Base-by-base conservation (phyloP, 116 monocot species). In the Papilionanthe hybrid region DNA sequence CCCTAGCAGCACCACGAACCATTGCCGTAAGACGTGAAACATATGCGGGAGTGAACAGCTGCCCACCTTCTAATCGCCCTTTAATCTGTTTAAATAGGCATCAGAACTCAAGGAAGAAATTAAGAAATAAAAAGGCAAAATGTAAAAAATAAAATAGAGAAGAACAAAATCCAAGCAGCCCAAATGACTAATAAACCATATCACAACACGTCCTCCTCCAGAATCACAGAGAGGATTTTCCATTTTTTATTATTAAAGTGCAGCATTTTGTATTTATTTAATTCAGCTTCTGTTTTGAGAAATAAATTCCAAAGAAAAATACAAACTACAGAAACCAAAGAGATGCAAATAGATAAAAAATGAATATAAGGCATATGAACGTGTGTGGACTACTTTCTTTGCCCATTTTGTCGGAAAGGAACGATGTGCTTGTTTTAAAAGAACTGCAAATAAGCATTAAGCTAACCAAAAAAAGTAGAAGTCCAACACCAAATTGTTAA, bases 31-130 rank as follows among this genome's bases (percentile, higher is more conserved):
- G 89, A 55, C 93, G 91, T 53, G 93, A 80, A 57, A 99, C 86
- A 86, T 95, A 95, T 60, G 93, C 93, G 76, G 99, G 99, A 43
- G 99, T 99, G 66, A 93, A 99, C 75, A 99, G 71, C 74, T 99
- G 99, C 44, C 95, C 99, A 81, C 95, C 92, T 91, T 99, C 99
- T 50, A 99, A 79, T 82, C 93, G 90, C 72, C 95, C 99, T 88
- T 91, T 90, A 63, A 99, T 87, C 99, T 99, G 75, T 63, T 55
- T 27, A 77, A 71, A 55, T 27, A 15, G 10, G 6, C 25, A 7
- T 75, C 49, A 75, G 4, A 75, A 47, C 49, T 75, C 7, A 25
- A 12, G 6, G 75, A 5, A n/a, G 8, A 17, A 73, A 73, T 4
- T 73, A 73, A 43, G 44, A 73, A 41, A 71, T 71, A 71, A 65